Evolutionary conservation across 2,329 filamentous ascomycete genomes (phyloP).

Genomic region (Calonectria hawksworthii): DNA sequence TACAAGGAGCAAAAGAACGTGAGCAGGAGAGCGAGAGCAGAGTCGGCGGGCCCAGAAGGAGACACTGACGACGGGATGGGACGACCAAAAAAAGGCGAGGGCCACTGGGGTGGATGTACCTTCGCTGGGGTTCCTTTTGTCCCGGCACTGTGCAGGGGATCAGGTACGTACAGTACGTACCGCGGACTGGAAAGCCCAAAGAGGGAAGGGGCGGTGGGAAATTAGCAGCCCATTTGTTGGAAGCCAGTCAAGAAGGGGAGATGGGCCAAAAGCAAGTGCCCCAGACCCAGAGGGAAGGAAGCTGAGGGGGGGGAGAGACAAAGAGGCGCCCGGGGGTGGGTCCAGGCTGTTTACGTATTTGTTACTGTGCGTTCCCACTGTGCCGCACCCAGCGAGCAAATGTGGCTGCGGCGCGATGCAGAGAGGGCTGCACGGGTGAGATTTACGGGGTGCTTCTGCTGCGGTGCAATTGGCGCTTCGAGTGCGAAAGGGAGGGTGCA

Average conservation of each 20-base stretch:
- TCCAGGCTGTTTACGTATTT: conserved; percentile 20
- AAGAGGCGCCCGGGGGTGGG: conserved; percentile 25
- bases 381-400: not conserved
- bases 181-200: conserved; percentile 35
- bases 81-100: conserved; percentile 28
- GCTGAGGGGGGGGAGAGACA: conserved; percentile 1
- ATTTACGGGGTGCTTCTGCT: not conserved
- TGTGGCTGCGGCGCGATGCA: not conserved
- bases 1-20: conserved; percentile 16
- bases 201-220: conserved; percentile 36
- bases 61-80: conserved; percentile 33
- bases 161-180: conserved; percentile 13
- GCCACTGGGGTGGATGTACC: conserved; percentile 22
- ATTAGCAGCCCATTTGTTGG: conserved; percentile 39
- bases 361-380: not conserved
- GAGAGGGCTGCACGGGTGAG: not conserved
- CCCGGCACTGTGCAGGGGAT: conserved; percentile 22
- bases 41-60: conserved; percentile 29
- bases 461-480: not conserved
- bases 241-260: conserved; percentile 20
- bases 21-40: conserved; percentile 19
- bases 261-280: conserved; percentile 19
- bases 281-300: conserved; percentile 20
- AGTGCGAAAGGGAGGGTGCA: not conserved
- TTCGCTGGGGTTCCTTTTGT: conserved; percentile 9